These are phyloP conservation scores for Cardamine chenopodiifolia DNA, from an alignment of 345 rosid genomes.

Conservation along the genomic window DNA sequence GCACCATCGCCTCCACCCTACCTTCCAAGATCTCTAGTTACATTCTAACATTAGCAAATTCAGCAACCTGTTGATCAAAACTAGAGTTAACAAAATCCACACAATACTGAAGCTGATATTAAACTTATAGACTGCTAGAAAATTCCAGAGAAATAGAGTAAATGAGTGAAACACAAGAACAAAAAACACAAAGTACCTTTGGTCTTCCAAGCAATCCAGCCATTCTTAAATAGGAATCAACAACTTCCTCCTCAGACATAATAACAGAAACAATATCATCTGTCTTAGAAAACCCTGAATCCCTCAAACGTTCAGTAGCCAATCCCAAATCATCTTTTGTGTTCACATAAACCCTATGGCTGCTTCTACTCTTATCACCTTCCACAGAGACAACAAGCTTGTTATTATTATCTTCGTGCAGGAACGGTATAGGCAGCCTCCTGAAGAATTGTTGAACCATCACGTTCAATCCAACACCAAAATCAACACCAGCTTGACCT, in stretches of 20 bases:
- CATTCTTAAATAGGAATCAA: constrained; percentile 60
- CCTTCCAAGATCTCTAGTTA: too few relatives aligned
- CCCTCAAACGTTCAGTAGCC: constrained; percentile 54
- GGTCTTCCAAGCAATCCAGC: constrained; percentile 65
- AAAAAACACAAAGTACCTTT: constrained; percentile 50
- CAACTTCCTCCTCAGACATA: constrained; percentile 53
- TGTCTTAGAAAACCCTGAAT: constrained; percentile 47
- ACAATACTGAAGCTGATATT: too few relatives aligned
- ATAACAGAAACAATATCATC: constrained; percentile 40
- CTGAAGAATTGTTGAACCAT: constrained; percentile 83
- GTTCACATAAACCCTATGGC: constrained; percentile 33
- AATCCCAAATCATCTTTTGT: constrained; percentile 44
- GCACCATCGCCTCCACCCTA: too few relatives aligned
- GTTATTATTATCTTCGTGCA: constrained; percentile 53
- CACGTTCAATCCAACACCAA: constrained; percentile 73
- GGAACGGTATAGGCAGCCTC: constrained; percentile 69
- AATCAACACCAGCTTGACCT: constrained; percentile 87
- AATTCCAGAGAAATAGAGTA: too few relatives aligned
- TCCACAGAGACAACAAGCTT: constrained; percentile 42
- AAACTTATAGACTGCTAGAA: not conserved
- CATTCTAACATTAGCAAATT: too few relatives aligned
- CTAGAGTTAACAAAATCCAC: too few relatives aligned
- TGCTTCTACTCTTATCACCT: constrained; percentile 36
- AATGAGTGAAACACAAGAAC: not conserved
- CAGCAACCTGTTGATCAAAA: too few relatives aligned